phyloP scores from a whole-genome alignment of 352 stramenopile genomes.

The Phytophthora quininea region DNA sequence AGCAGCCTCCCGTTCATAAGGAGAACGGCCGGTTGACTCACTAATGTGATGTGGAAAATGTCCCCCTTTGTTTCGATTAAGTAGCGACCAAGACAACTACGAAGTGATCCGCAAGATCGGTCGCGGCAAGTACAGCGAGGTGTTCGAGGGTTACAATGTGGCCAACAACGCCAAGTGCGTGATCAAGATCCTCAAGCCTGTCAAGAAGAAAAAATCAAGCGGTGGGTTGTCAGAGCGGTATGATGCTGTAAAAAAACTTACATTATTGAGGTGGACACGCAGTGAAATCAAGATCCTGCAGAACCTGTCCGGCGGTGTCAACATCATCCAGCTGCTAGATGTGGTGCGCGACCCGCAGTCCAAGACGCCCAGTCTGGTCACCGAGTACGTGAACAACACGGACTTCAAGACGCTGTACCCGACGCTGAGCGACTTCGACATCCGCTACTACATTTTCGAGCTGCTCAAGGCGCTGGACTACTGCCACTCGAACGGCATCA shows the following conservation, averaged over 20 bases:
- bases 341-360: constrained; percentile 98
- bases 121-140: constrained; percentile 99
- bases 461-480: constrained; percentile 96
- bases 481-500: constrained; percentile 99
- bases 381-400: constrained; percentile 99
- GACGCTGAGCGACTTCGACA: constrained; percentile 98
- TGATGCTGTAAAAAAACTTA: too few species aligned
- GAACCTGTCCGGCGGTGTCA: constrained; percentile 98
- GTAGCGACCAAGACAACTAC: constrained; percentile 98
- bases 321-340: constrained; percentile 99
- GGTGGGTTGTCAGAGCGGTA: constrained; percentile 35
- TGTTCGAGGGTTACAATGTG: constrained; percentile 98
- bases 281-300: constrained; percentile 99
- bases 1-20: neutral
- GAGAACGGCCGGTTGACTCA: constrained; percentile 13
- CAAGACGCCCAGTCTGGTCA: constrained; percentile 98
- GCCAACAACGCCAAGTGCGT: constrained; percentile 97
- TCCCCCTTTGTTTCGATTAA: constrained; percentile 3
- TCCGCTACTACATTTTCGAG: constrained; percentile 99
- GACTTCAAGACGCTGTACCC: constrained; percentile 99
- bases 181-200: constrained; percentile 99
- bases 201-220: constrained; percentile 99
- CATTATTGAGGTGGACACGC: neutral
- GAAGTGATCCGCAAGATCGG: constrained; percentile 99
- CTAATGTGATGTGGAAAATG: neutral